Evolutionary conservation across 169 alveolate genomes (phyloP).

Genomic region (Eimeria sp.): DNA sequence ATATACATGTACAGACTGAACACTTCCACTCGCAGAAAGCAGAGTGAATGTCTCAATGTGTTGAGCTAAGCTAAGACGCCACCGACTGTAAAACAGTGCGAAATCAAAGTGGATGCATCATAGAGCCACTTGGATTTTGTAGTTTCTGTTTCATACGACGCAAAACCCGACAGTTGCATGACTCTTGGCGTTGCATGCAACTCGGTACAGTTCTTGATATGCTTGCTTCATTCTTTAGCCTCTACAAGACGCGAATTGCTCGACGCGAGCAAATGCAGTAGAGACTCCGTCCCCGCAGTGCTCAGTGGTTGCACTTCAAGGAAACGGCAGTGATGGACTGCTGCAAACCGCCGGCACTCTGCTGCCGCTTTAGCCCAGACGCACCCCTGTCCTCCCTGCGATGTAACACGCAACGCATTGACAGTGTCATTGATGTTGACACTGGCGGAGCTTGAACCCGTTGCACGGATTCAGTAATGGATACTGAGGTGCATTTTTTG

Average conservation of each 20-base stretch:
- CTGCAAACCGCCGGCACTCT: conserved; percentile 70
- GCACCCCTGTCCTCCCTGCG: conserved; percentile 47
- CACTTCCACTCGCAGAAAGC: neutral
- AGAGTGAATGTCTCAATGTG: neutral
- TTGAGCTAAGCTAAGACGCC: neutral
- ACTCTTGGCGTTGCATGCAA: neutral
- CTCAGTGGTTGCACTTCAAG: conserved; percentile 72
- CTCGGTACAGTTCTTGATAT: neutral
- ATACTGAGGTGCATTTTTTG: neutral
- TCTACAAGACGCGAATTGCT: neutral
- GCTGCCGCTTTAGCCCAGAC: conserved; percentile 60
- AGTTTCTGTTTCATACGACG: neutral
- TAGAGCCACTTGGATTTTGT: neutral
- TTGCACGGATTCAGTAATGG: neutral
- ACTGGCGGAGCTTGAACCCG: too few species aligned
- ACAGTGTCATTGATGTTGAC: too few species aligned
- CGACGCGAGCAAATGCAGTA: conserved; percentile 30
- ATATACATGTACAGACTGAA: neutral
- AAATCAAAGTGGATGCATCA: neutral
- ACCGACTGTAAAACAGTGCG: neutral
- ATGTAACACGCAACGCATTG: neutral
- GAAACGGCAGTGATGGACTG: conserved; percentile 54
- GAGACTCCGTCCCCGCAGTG: conserved; percentile 49
- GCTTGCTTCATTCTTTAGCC: neutral
- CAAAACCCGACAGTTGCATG: neutral